Evolutionary conservation across 2,329 filamentous ascomycete species (phyloP).

Genomic region (Tricladium varicosporioides): DNA sequence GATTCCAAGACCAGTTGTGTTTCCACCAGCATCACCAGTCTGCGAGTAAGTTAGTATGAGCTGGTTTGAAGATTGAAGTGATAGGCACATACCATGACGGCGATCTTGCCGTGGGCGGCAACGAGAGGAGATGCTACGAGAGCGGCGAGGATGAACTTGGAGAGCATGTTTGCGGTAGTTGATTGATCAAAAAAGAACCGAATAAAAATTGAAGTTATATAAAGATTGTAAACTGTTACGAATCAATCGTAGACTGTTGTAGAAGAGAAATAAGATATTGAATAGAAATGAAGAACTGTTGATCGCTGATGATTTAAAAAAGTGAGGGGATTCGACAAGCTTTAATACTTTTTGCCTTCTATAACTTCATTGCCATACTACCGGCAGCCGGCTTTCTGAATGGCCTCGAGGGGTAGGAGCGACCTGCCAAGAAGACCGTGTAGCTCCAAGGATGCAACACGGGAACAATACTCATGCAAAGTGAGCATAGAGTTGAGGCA

Average conservation of each 20-base stretch:
- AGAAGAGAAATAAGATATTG: constrained; percentile 18
- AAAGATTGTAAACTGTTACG: constrained; percentile 29
- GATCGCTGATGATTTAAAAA: constrained; percentile 29
- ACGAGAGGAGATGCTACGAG: constrained; percentile 54
- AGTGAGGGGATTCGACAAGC: constrained; percentile 19
- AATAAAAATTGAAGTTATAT: constrained; percentile 14
- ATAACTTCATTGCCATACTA: background rate
- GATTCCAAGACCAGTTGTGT: constrained; percentile 43
- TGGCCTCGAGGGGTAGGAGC: background rate
- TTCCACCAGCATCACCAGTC: constrained; percentile 41
- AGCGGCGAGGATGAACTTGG: constrained; percentile 29
- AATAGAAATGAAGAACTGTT: constrained; percentile 24
- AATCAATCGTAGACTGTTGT: constrained; percentile 31
- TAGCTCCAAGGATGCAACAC: constrained; percentile 7
- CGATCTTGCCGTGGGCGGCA: constrained; percentile 60
- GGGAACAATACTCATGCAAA: constrained; percentile 6
- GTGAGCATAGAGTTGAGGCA: background rate
- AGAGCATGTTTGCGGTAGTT: constrained; percentile 24
- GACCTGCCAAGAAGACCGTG: constrained; percentile 17
- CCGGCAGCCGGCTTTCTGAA: background rate
- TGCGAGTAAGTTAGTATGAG: constrained; percentile 13
- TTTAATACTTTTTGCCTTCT: constrained; percentile 28
- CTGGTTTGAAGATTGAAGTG: background rate
- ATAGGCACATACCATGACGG: constrained; percentile 26
- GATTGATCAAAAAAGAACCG: constrained; percentile 7